Percentiles rank a stretch among this genome's conserved stretches.
Conservation (phyloP, 2,329 filamentous ascomycete species). For the Cladosporium sp. region DNA sequence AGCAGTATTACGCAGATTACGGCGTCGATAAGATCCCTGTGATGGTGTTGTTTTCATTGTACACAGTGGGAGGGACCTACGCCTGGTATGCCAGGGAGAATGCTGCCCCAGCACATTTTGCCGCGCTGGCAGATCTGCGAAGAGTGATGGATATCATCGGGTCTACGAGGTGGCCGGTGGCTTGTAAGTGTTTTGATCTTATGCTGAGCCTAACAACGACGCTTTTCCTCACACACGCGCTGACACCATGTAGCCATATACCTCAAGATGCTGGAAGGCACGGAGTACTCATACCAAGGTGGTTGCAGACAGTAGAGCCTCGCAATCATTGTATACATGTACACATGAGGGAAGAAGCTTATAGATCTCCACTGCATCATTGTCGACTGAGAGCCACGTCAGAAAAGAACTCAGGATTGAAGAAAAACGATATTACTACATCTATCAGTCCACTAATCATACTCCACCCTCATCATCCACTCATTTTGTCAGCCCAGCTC, state of each 20-base stretch:
- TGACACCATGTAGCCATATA: slow-evolving; percentile 4
- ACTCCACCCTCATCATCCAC: not conserved
- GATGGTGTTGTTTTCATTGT: slow-evolving; percentile 24
- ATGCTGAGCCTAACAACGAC: not conserved
- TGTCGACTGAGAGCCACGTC: not conserved
- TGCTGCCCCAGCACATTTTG: slow-evolving; percentile 19
- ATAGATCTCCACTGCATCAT: not conserved
- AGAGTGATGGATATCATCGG: slow-evolving; percentile 1
- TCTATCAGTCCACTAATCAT: slow-evolving; percentile 10
- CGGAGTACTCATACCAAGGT: not conserved
- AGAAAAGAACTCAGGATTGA: not conserved
- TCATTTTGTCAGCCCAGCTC: not conserved
- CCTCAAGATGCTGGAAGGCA: slow-evolving; percentile 6
- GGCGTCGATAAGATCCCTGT: slow-evolving; percentile 22
- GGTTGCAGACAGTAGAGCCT: not conserved
- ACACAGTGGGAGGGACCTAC: slow-evolving; percentile 26
- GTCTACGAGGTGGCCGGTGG: not conserved
- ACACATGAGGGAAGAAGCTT: not conserved
- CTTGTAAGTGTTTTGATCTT: not conserved
- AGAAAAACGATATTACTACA: slow-evolving; percentile 19
- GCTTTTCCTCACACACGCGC: not conserved
- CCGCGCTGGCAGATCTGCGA: slow-evolving; percentile 21
- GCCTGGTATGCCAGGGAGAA: slow-evolving; percentile 27
- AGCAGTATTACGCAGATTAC: slow-evolving; percentile 9
- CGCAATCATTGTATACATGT: not conserved